Evolutionary conservation across 2,329 filamentous ascomycete species (phyloP), one percentile per base, ranked within the genome.

Genomic region (Albifimbria verrucaria): DNA sequence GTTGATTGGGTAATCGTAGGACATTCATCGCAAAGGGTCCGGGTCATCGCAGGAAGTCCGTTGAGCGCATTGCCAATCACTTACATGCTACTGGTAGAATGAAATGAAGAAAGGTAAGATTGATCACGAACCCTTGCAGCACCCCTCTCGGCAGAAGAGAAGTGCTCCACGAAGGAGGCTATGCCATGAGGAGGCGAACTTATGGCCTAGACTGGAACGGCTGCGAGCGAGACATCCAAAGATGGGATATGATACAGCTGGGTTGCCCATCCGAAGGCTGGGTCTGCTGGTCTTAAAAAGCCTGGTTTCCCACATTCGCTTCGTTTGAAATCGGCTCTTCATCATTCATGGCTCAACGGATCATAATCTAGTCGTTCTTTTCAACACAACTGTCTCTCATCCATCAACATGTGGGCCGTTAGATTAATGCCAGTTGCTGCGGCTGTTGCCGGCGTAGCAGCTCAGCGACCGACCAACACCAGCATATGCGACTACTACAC

Each of bases 401-500:
- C n/a, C n/a, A n/a, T 7, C 32, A 39, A 39, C 12, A 39, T 39
- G 32, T 39, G 32, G 32, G 15, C 32, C 32, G 32, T 39, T 12
- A 6, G 32, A 7, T n/a, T 39, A 4, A 6, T 39, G 32, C 32
- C 32, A 49, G 18, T 39, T 39, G 57, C 59, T 32, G 55, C 59
- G 15, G 61, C 62, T 11, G 57, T 52, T 41, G 51, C 52, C 4
- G 53, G 55, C 10, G 60, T 53, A 25, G 62, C 55, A 48, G 75
- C 76, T 20, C 76, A 81, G 65, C 75, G 79, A 44, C 78, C 78
- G 3, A 49, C 64, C 12, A 73, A 79, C 59, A 73, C 65, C 3
- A 76, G 79, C 54, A 79, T 86, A 59, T 86, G 83, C 68, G 82
- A 86, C 70, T 83, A 84, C 68, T 86, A 86, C 68, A 85, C 82